Evolutionary conservation across 176 grass and related monocot species (phyloP).

Genomic region (Eragrostis curvula): DNA sequence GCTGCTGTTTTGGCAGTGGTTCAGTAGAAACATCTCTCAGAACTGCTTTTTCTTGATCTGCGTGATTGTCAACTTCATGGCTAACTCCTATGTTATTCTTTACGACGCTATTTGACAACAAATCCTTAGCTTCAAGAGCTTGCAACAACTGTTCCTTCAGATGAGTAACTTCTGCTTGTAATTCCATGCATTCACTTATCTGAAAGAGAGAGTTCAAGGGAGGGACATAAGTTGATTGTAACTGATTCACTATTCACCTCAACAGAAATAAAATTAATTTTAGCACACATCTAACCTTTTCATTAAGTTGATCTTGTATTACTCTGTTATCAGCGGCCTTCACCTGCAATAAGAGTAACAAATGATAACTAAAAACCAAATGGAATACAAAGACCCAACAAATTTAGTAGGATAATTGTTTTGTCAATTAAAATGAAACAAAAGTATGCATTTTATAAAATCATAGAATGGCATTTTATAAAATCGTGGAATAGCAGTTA

Average conservation of each 20-base stretch:
- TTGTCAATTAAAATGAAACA: background rate
- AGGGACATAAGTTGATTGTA: slow-evolving; percentile 19
- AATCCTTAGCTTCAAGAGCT: slow-evolving; percentile 68
- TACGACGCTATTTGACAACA: slow-evolving; percentile 42
- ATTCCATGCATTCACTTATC: slow-evolving; percentile 81
- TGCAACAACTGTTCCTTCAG: slow-evolving; percentile 76
- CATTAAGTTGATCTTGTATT: slow-evolving; percentile 93
- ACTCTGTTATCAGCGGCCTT: slow-evolving; percentile 97
- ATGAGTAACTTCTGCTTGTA: slow-evolving; percentile 68
- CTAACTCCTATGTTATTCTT: slow-evolving; percentile 52
- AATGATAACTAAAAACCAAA: slow-evolving; percentile 28
- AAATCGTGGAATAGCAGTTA: background rate
- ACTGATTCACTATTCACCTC: slow-evolving; percentile 26
- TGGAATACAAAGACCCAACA: slow-evolving; percentile 1
- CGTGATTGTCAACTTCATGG: slow-evolving; percentile 41
- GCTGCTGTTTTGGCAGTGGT: slow-evolving; percentile 45
- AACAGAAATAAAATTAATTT: slow-evolving; percentile 9
- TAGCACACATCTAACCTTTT: slow-evolving; percentile 63
- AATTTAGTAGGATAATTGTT: background rate
- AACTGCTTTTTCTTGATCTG: slow-evolving; percentile 52
- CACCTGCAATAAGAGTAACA: slow-evolving; percentile 65
- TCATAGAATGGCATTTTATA: background rate
- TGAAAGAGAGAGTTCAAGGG: slow-evolving; percentile 45
- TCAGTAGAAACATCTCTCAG: slow-evolving; percentile 49
- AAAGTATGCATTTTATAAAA: background rate